Evolutionary conservation across 164 flowering plant species (phyloP).

Genomic region (Macadamia integrifolia): DNA sequence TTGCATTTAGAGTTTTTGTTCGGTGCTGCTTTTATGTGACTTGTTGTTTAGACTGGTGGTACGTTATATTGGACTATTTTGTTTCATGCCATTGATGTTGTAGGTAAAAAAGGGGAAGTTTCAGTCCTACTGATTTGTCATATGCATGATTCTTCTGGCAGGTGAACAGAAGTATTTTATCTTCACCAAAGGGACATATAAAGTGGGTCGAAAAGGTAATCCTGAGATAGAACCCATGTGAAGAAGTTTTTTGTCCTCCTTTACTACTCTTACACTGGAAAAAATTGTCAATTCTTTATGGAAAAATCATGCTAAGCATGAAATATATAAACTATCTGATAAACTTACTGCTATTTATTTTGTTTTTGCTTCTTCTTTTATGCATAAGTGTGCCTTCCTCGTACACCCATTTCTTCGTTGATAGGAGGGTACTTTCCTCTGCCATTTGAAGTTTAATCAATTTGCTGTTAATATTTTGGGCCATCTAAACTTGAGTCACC

Average conservation of each 20-base stretch:
- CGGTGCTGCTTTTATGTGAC: background rate
- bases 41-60: background rate
- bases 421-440: too few species aligned
- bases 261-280: background rate
- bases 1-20: background rate
- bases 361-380: background rate
- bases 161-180: slow-evolving; percentile 70
- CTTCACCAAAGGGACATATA: slow-evolving; percentile 54
- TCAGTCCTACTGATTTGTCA: background rate
- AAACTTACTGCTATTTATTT: background rate
- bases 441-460: too few species aligned
- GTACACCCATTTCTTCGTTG: too few species aligned
- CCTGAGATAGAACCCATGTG: background rate
- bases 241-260: background rate
- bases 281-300: background rate
- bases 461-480: too few species aligned
- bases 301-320: background rate
- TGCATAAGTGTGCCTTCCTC: too few species aligned
- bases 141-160: slow-evolving; percentile 22
- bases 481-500: too few species aligned
- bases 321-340: background rate
- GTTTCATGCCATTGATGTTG: background rate
- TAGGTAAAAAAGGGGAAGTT: background rate
- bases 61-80: background rate
- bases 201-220: slow-evolving; percentile 83